Evolutionary conservation across 2,329 filamentous ascomycete species (phyloP).

Genomic region (Pestalotiopsis sp.): DNA sequence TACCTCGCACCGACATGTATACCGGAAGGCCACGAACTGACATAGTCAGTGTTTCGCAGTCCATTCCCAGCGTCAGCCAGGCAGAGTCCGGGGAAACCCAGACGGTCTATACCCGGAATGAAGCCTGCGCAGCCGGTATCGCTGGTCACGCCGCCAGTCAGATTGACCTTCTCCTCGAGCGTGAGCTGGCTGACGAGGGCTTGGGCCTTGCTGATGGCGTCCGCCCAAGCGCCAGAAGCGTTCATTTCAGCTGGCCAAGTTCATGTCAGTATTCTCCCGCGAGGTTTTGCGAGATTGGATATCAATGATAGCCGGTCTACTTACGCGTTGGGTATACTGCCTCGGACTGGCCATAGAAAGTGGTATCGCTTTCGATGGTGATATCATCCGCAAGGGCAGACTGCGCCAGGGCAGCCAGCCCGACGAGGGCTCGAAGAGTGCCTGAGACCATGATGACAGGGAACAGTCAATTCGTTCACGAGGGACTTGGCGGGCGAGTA

Average conservation of each 20-base stretch:
- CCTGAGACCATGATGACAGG: not conserved
- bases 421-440: not conserved
- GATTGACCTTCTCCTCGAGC: slow-evolving; percentile 58
- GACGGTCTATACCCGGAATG: slow-evolving; percentile 18
- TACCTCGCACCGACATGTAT: slow-evolving; percentile 21
- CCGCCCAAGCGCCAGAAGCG: slow-evolving; percentile 46
- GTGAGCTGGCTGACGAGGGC: slow-evolving; percentile 67
- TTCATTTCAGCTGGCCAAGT: not conserved
- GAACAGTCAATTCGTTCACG: not conserved
- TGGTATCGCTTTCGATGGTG: slow-evolving; percentile 17
- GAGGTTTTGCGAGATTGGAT: not conserved
- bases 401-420: not conserved
- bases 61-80: slow-evolving; percentile 20
- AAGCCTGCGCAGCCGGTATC: slow-evolving; percentile 20
- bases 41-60: slow-evolving; percentile 19
- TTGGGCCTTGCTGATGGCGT: slow-evolving; percentile 61
- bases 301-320: not conserved
- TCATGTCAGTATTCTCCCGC: not conserved
- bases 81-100: slow-evolving; percentile 21
- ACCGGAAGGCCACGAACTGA: slow-evolving; percentile 19
- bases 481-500: not conserved
- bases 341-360: slow-evolving; percentile 21
- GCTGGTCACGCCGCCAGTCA: slow-evolving; percentile 17
- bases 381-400: not conserved
- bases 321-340: slow-evolving; percentile 22